Conservation (phyloP, 192 early-diverging fungal species). For the Dimargaris xerosporica region DNA sequence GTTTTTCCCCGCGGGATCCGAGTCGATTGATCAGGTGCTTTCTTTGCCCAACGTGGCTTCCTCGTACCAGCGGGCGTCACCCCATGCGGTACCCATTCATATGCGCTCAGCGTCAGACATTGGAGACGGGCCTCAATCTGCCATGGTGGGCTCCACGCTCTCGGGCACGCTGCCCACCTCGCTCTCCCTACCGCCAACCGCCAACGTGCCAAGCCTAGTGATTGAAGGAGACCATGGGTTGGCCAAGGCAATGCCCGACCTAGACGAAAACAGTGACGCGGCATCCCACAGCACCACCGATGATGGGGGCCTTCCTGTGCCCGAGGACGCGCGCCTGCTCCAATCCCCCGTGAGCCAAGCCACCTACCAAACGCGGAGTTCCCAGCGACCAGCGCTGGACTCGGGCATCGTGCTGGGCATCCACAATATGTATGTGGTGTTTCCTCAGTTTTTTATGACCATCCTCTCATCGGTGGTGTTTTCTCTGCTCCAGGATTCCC, state of each 20-base stretch:
- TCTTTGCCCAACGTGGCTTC: background rate
- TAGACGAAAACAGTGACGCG: background rate
- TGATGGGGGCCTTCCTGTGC: background rate
- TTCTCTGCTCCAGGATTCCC: slow-evolving; percentile 21
- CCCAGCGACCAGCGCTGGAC: slow-evolving; percentile 14
- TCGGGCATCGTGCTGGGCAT: slow-evolving; percentile 76
- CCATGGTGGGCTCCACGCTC: background rate
- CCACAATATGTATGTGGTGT: slow-evolving; percentile 87
- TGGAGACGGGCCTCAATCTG: background rate
- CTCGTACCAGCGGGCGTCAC: background rate
- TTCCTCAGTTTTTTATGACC: slow-evolving; percentile 85
- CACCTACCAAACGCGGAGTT: background rate
- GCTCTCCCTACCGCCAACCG: background rate
- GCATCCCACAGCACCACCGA: background rate
- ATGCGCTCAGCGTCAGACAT: background rate
- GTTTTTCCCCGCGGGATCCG: background rate
- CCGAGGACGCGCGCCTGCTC: background rate
- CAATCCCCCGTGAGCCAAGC: no score
- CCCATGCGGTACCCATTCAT: background rate
- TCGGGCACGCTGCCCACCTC: background rate
- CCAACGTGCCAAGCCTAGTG: background rate
- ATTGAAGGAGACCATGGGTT: background rate
- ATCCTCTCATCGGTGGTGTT: slow-evolving; percentile 58
- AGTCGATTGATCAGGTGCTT: background rate
- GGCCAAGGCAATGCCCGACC: background rate